Evolutionary conservation across 2,329 filamentous ascomycete genomes (phyloP).

Genomic region (Allantophomopsis lycopodina): DNA sequence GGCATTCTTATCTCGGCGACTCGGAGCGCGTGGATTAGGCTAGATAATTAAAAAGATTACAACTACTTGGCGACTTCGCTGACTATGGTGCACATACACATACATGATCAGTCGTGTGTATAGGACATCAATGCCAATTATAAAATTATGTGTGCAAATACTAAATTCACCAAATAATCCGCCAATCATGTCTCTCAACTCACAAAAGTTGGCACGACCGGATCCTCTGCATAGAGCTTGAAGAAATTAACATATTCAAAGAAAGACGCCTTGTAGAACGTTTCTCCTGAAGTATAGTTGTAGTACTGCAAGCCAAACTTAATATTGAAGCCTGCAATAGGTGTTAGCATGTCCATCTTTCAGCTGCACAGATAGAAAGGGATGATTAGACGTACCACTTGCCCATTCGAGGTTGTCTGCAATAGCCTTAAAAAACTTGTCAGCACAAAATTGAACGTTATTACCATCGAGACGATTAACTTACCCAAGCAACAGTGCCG

Average conservation of each 20-base stretch:
- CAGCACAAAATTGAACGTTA: no score
- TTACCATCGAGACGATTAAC: no score
- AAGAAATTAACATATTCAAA: constrained; percentile 16
- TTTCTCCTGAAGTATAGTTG: constrained; percentile 7
- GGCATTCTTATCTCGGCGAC: no score
- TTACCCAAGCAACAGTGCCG: constrained; percentile 75
- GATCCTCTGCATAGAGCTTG: constrained; percentile 12
- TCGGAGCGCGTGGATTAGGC: no score
- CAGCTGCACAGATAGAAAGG: not conserved
- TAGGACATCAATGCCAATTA: no score
- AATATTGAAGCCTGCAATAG: constrained; percentile 7
- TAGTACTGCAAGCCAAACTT: constrained; percentile 14
- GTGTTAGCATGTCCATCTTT: not conserved
- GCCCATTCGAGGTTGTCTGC: constrained; percentile 45
- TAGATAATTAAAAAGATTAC: no score
- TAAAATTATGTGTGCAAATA: no score
- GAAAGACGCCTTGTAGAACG: constrained; percentile 13
- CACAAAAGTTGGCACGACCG: constrained; percentile 11
- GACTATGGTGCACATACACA: no score
- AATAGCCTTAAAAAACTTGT: constrained; percentile 21
- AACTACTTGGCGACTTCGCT: no score
- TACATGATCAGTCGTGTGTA: no score
- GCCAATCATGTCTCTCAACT: no score
- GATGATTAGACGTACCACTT: not conserved
- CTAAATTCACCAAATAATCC: no score